Base-by-base conservation (phyloP, 192 early-diverging fungal genomes). In the Haplosporangium gracile region DNA sequence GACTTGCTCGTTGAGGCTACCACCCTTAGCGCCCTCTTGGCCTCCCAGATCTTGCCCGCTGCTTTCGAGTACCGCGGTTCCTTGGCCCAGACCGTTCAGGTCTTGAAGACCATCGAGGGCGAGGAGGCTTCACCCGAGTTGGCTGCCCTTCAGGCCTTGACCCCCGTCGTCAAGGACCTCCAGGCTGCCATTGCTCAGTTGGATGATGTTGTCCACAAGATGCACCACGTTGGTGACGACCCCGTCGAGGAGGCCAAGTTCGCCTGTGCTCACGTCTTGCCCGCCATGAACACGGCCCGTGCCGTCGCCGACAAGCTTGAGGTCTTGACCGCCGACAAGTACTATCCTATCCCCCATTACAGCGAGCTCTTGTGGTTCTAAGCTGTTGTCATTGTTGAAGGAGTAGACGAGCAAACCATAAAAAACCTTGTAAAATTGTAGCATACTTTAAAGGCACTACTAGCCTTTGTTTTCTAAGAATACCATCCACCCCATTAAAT, bases 311-410 rank as follows among this genome's bases (percentile, higher is more conserved):
- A 98, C 85, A 88, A 85, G 69, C 90, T 99, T 68, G 98, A 99
- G 91, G 74, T 88, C 42, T 72, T 95, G 26, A 91, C 96, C 70
- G 93, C 95, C 42, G 97, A 99, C 93, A 98, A 98, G 95, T 92
- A 90, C 91, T 99, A 98, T 97, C 97, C 97, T 42, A 94, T 96
- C 88, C 98, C 98, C 90, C 97, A 97, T 90, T 99, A 99, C 94
- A 94, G 95, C 47, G 97, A 99, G 92, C 93, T 99, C 34, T 92
- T 97, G 75, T 93, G 83, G 83, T 85, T 85, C 83, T 85, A 85
- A 80, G 43, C 16, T 36, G 60, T 26, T 57, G 36, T 6, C 42
- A 4, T 22, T 53, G 45, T 42, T 16, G 71, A 70, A 40, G 34
- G 69, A 42, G 24, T 8, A 70, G 69, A n/a, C 18, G 24, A 38